phyloP scores from a whole-genome alignment of 495 filamentous ascomycete species.

The Schizothecium vesticola region DNA sequence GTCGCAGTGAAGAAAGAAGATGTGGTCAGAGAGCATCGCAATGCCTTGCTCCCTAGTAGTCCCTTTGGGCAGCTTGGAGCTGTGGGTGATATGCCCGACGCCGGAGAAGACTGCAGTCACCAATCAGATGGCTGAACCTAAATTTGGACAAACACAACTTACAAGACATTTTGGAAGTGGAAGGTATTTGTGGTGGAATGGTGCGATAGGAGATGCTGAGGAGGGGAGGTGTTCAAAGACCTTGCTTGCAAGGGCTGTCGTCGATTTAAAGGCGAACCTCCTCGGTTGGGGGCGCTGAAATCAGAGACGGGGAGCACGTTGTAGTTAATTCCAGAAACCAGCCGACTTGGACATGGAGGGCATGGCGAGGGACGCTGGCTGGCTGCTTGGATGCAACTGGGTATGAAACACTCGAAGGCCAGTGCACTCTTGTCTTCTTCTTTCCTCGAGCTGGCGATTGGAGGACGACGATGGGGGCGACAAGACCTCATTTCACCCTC shows the following conservation, averaged over 20 bases:
- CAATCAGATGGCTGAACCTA: not conserved
- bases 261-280: not conserved
- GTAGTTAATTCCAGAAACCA: not conserved
- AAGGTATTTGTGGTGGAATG: not conserved
- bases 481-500: not conserved
- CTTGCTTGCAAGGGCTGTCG: not conserved
- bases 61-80: conserved; percentile 52
- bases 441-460: not conserved
- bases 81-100: conserved; percentile 45
- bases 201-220: not conserved
- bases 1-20: conserved; percentile 40
- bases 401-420: not conserved
- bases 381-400: too few species aligned
- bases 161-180: conserved; percentile 24
- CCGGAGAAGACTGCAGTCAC: conserved; percentile 33
- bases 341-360: not conserved
- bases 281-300: too few species aligned
- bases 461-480: not conserved
- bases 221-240: not conserved
- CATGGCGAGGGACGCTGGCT: not conserved
- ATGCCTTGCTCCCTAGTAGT: conserved; percentile 54
- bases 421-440: not conserved
- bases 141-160: conserved; percentile 3
- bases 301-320: not conserved
- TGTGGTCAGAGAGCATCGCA: conserved; percentile 56